Evolutionary conservation across 345 rosid species (phyloP).

Genomic region (Aquilaria malaccensis): DNA sequence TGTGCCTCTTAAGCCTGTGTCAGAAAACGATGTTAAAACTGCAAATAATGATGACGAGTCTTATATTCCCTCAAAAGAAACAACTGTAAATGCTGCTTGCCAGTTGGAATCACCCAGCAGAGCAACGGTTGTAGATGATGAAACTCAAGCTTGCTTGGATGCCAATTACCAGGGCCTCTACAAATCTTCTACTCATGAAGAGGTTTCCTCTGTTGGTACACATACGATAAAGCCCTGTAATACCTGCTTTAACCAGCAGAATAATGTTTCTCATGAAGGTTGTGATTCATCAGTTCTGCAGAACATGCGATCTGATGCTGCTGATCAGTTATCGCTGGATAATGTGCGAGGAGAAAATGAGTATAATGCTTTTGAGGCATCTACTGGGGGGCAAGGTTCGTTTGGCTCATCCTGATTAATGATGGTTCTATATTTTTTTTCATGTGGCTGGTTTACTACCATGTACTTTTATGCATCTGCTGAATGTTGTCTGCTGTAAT

Average conservation of each 20-base stretch:
- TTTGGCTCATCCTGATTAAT: slow-evolving; percentile 14
- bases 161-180: slow-evolving; percentile 21
- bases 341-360: slow-evolving; percentile 15
- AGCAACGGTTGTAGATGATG: slow-evolving; percentile 25
- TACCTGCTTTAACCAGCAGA: slow-evolving; percentile 19
- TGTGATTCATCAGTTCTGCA: slow-evolving; percentile 2
- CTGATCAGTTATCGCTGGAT: slow-evolving; percentile 15
- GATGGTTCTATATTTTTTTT: slow-evolving; percentile 5
- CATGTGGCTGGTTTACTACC: background rate
- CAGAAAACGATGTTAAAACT: slow-evolving; percentile 17
- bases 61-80: slow-evolving; percentile 12
- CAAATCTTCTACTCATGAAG: slow-evolving; percentile 15
- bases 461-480: background rate
- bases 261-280: slow-evolving; percentile 15
- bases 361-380: slow-evolving; percentile 18
- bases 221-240: slow-evolving; percentile 29
- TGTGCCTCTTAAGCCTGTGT: slow-evolving; percentile 21
- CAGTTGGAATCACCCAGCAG: slow-evolving; percentile 23
- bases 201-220: slow-evolving; percentile 9
- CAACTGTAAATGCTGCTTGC: slow-evolving; percentile 21
- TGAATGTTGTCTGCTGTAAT: background rate
- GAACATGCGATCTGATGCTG: slow-evolving; percentile 17
- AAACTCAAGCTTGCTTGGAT: slow-evolving; percentile 28
- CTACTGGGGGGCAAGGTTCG: slow-evolving; percentile 43
- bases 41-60: slow-evolving; percentile 17